A percentile compares a stretch with the other conserved stretches of the same genome.
Evolutionary conservation across 2,329 filamentous ascomycete genomes (phyloP).

Genomic region (Dichotomopilus funicola): DNA sequence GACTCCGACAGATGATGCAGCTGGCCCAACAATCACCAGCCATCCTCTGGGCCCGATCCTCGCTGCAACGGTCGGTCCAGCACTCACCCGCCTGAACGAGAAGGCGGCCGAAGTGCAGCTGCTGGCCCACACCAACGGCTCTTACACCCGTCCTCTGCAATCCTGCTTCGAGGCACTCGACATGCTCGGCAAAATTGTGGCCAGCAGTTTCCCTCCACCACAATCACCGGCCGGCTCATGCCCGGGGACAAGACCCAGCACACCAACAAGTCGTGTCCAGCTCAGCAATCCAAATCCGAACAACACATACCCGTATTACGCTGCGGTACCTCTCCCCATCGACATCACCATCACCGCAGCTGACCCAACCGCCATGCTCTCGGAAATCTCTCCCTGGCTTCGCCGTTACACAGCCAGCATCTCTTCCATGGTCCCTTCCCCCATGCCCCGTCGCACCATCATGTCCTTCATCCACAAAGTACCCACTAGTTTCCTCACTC

Average conservation of each 20-base stretch:
- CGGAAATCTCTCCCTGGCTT: constrained; percentile 31
- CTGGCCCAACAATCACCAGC: background rate
- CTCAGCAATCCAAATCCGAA: no score
- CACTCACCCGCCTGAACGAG: constrained; percentile 14
- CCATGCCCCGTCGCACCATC: constrained; percentile 31
- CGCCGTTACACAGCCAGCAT: constrained; percentile 31
- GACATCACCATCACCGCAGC: background rate
- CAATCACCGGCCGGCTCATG: background rate
- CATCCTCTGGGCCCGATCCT: constrained; percentile 19
- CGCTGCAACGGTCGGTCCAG: constrained; percentile 17
- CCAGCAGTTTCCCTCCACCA: constrained; percentile 14
- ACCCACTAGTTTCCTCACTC: constrained; percentile 28
- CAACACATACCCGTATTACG: background rate
- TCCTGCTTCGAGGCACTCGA: constrained; percentile 20
- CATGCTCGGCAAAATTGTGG: constrained; percentile 22
- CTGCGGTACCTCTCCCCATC: background rate
- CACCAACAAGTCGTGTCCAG: no score
- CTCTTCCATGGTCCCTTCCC: constrained; percentile 29
- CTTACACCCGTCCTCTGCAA: constrained; percentile 1
- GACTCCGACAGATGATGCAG: background rate
- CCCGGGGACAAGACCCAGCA: background rate
- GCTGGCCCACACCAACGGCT: background rate
- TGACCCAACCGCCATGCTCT: constrained; percentile 17
- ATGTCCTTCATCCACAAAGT: constrained; percentile 37
- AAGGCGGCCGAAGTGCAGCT: constrained; percentile 10